Evolutionary conservation across 163 green algal genomes (phyloP).

Genomic region (Coccomyxa subellipsoidea): DNA sequence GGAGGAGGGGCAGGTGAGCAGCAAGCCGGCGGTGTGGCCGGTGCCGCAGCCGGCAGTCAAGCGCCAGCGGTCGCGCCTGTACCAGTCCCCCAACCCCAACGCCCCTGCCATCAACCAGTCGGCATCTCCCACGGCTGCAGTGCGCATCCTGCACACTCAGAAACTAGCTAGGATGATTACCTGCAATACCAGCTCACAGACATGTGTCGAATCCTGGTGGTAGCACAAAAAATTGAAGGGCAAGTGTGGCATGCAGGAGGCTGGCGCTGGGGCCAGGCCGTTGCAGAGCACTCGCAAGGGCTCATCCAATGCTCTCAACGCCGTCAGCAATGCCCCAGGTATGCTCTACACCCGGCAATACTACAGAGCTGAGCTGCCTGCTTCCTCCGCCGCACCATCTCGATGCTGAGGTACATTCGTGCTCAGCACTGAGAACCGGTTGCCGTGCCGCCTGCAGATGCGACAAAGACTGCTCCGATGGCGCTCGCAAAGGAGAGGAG

Average conservation of each 20-base stretch:
- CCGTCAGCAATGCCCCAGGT: background rate
- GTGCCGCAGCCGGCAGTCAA: background rate
- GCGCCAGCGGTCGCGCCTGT: background rate
- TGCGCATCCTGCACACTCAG: background rate
- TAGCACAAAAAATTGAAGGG: background rate
- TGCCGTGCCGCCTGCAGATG: background rate
- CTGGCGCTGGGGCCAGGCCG: background rate
- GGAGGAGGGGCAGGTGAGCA: slow-evolving; percentile 1
- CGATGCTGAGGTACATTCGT: background rate
- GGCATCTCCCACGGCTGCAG: background rate
- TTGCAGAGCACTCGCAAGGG: background rate
- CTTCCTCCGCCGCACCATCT: background rate
- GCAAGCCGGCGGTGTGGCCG: background rate
- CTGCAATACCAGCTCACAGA: background rate
- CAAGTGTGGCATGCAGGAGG: background rate
- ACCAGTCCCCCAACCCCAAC: background rate
- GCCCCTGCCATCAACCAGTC: background rate
- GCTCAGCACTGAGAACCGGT: background rate
- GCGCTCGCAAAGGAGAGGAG: background rate
- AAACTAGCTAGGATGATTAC: background rate
- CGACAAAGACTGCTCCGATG: background rate
- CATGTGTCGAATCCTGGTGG: background rate
- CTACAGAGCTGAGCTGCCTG: too few species aligned
- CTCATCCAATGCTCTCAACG: background rate
- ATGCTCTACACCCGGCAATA: too few species aligned